These are phyloP conservation scores for Globisporangium heterothallicum DNA, from an alignment of 352 stramenopile species.

Conservation along the genomic window DNA sequence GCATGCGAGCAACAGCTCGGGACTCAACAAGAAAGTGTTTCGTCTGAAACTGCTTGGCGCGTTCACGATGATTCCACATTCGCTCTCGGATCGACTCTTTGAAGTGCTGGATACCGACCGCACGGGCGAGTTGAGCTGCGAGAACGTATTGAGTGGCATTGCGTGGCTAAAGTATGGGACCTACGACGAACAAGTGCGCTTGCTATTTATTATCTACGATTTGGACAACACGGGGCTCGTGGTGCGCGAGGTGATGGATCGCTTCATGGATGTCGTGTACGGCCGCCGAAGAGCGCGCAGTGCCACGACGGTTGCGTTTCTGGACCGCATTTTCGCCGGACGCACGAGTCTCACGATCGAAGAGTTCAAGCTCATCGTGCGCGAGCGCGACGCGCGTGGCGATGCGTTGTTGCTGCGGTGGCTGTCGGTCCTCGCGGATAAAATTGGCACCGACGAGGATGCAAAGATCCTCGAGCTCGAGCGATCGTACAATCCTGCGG, in stretches of 20 bases:
- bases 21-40: constrained; percentile 71
- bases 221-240: constrained; percentile 56
- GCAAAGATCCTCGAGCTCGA: constrained; percentile 66
- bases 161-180: constrained; percentile 73
- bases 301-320: constrained; percentile 37
- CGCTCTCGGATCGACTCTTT: constrained; percentile 79
- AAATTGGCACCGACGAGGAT: constrained; percentile 68
- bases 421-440: constrained; percentile 55
- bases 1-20: neutral
- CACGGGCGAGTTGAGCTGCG: constrained; percentile 53
- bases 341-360: constrained; percentile 38
- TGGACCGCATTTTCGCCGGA: constrained; percentile 55
- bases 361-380: constrained; percentile 56
- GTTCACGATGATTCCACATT: constrained; percentile 77
- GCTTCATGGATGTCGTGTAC: constrained; percentile 86
- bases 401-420: constrained; percentile 59
- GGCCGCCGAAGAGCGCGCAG: constrained; percentile 42
- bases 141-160: constrained; percentile 61
- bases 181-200: constrained; percentile 62
- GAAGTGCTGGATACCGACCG: constrained; percentile 75
- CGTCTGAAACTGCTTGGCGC: constrained; percentile 71
- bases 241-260: constrained; percentile 61
- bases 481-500: constrained; percentile 72
- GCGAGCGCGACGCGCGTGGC: constrained; percentile 44
- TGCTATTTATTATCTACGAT: constrained; percentile 86